Conservation (phyloP, 306 rosid genomes). For the Cicer pinnatifidum region DNA sequence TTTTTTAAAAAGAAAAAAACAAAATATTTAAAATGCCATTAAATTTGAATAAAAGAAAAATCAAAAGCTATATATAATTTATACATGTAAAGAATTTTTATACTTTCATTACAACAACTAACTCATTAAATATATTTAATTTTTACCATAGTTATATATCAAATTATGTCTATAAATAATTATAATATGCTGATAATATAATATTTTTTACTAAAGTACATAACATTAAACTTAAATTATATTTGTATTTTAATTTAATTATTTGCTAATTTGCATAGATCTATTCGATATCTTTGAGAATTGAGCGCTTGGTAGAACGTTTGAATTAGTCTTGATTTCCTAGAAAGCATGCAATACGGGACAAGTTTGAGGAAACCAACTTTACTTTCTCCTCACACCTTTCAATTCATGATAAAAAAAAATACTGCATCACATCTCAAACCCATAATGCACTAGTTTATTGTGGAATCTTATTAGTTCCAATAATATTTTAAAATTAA, state of each 20-base stretch:
- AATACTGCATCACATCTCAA: constrained; percentile 11
- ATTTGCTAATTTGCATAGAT: background rate
- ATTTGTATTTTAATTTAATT: background rate
- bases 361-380: constrained; percentile 38
- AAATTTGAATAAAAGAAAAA: background rate
- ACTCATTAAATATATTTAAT: too few relatives aligned
- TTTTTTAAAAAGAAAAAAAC: too few relatives aligned
- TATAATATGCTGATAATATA: too few relatives aligned
- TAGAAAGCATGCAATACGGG: background rate
- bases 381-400: constrained; percentile 33
- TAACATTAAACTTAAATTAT: too few relatives aligned
- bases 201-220: too few relatives aligned
- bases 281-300: background rate
- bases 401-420: background rate
- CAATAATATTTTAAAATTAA: background rate
- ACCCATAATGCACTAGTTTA: constrained; percentile 30
- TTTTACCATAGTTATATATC: too few relatives aligned
- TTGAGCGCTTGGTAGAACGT: constrained; percentile 5
- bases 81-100: too few relatives aligned
- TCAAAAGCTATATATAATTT: too few relatives aligned
- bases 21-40: background rate
- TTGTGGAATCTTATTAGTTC: constrained; percentile 31
- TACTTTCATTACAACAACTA: too few relatives aligned
- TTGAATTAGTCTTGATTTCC: background rate
- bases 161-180: too few relatives aligned